Conservation (phyloP, 495 filamentous ascomycete genomes). For the Podospora comata region DNA sequence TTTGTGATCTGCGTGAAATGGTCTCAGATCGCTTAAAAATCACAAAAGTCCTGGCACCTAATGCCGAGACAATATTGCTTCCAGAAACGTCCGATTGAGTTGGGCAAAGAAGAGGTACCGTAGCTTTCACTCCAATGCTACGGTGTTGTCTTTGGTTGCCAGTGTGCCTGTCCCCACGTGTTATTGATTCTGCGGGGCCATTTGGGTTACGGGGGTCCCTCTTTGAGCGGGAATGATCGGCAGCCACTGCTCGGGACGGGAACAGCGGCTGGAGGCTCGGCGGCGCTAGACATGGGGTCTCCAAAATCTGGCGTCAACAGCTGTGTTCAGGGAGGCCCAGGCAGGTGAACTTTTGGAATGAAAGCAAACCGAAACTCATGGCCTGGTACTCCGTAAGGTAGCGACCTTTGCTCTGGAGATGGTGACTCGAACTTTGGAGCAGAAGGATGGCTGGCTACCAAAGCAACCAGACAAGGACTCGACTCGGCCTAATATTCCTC, state of each 20-base stretch:
- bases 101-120: neutral
- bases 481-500: neutral
- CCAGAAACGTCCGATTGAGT: neutral
- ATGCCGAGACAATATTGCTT: neutral
- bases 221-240: slow-evolving; percentile 12
- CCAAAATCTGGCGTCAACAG: neutral
- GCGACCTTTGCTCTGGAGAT: neutral
- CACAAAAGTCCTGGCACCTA: neutral
- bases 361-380: too few species aligned
- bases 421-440: neutral
- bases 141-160: neutral
- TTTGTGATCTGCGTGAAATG: neutral
- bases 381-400: too few species aligned
- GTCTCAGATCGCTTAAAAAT: neutral
- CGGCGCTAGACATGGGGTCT: too few species aligned
- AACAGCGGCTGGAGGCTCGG: slow-evolving; percentile 8
- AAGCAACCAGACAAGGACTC: neutral
- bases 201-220: neutral
- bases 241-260: slow-evolving; percentile 6
- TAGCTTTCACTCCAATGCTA: neutral
- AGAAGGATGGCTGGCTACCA: neutral
- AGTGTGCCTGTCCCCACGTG: neutral
- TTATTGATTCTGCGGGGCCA: slow-evolving; percentile 3
- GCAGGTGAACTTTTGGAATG: neutral
- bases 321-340: neutral